Base-by-base conservation (phyloP, 2,329 filamentous ascomycete species). In the Botrytis squamosa region DNA sequence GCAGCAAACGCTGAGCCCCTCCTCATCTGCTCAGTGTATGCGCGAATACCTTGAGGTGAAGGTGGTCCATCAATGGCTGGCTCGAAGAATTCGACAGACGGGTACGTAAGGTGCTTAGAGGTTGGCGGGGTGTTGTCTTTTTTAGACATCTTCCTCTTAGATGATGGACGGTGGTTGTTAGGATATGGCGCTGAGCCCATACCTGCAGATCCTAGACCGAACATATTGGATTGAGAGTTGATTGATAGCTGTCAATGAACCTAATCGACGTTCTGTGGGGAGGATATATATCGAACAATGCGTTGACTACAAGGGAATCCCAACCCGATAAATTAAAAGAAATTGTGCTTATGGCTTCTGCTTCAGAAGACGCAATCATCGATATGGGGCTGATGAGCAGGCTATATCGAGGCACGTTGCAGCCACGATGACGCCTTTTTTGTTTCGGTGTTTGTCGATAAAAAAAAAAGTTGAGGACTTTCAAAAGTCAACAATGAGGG, bases 11-110 rank as follows among this genome's bases (percentile, higher is more conserved):
- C 83, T 38, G 88, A 87, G 38, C 85, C 84, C 78, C 85, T 84
- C 80, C 86, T 89, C 85, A 89, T 86, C 81, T 90, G 87, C 80
- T 87, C 86, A 80, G 84, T 89, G 70, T 90, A 83, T 74, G 87
- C 87, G 76, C 88, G 86, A 77, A 90, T 85, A 75, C 85, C 85
- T 78, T 88, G 86, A 42, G 89, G 88, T 49, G 89, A 91, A 0
- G 89, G 88, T 59, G 89, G 88, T 29, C 87, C 87, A 77, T 91
- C 88, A 73, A 90, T 82, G 75, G 89, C 85, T 67, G 89, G 88
- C 74, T 86, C 88, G 73, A 91, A 81, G 71, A 88, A 83, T 74
- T 87, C 85, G 74, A 44, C 38, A 12, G 71, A 36, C 18, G 66
- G 66, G n/a, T 69, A 62, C 33, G 66, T 70, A 25, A 33, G 52